Evolutionary conservation across 768 basidiomycete genomes (phyloP).

Genomic region (Phallus indusiatus): DNA sequence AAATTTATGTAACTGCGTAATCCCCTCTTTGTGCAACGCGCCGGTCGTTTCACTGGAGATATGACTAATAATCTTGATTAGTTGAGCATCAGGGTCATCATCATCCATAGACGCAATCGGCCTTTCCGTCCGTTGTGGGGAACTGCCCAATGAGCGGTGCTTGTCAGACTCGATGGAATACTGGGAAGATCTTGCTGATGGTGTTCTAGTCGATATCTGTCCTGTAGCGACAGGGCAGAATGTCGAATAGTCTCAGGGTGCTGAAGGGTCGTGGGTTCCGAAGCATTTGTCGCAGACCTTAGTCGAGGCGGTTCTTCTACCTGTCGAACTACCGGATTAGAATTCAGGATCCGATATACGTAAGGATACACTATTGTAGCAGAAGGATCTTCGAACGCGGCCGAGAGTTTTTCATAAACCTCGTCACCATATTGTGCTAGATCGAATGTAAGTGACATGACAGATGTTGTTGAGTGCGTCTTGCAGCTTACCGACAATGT

Average conservation of each 20-base stretch:
- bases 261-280: constrained; percentile 15
- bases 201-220: constrained; percentile 62
- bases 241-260: constrained; percentile 33
- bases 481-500: constrained; percentile 74
- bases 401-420: constrained; percentile 83
- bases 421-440: constrained; percentile 78
- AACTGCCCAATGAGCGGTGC: neutral
- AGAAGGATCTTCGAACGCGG: constrained; percentile 91
- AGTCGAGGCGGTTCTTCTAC: constrained; percentile 26
- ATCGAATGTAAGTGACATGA: neutral
- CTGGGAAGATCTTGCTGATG: constrained; percentile 31
- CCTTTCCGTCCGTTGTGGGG: neutral
- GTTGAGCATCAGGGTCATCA: constrained; percentile 78
- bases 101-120: constrained; percentile 36
- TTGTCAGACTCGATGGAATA: constrained; percentile 31
- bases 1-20: constrained; percentile 90
- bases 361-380: constrained; percentile 96
- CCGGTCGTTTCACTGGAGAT: constrained; percentile 85
- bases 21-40: constrained; percentile 85
- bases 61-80: constrained; percentile 75
- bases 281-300: constrained; percentile 7
- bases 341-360: constrained; percentile 84
- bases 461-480: neutral
- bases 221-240: constrained; percentile 56
- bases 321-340: constrained; percentile 30